Percentiles rank a stretch among this genome's conserved stretches.
Evolutionary conservation across 148 eudicot species (phyloP).

Genomic region (Rheum nobile): DNA sequence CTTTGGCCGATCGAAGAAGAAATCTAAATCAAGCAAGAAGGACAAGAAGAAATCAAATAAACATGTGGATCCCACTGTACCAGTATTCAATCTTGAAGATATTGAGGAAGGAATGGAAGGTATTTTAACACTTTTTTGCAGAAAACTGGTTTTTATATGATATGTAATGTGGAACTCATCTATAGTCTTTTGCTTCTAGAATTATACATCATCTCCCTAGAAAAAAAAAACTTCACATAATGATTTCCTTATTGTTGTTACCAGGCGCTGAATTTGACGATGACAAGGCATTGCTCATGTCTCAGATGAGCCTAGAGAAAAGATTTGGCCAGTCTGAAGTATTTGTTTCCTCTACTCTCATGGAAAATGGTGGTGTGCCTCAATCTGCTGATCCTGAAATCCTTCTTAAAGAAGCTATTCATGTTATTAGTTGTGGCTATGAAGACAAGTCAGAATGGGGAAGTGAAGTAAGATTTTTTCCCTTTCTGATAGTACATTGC

Average conservation of each 20-base stretch:
- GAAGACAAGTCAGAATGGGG: constrained; percentile 66
- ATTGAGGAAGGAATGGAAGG: constrained; percentile 48
- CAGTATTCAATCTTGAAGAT: constrained; percentile 38
- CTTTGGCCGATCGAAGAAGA: constrained; percentile 34
- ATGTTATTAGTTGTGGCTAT: constrained; percentile 56
- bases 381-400: constrained; percentile 34
- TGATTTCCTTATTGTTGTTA: neutral
- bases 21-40: constrained; percentile 29
- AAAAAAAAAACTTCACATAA: neutral
- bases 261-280: constrained; percentile 41
- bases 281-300: constrained; percentile 45
- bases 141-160: neutral
- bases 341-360: constrained; percentile 45
- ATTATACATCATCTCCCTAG: neutral
- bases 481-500: neutral
- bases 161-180: neutral
- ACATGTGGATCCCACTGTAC: constrained; percentile 36
- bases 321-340: constrained; percentile 59
- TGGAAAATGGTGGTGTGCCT: constrained; percentile 56
- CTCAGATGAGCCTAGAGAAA: constrained; percentile 46
- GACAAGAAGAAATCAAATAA: constrained; percentile 32
- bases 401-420: constrained; percentile 51
- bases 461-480: constrained; percentile 15
- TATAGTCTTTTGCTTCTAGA: neutral
- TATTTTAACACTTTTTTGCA: constrained; percentile 1